Conservation (phyloP, 345 rosid species). For the Camelina neglecta region DNA sequence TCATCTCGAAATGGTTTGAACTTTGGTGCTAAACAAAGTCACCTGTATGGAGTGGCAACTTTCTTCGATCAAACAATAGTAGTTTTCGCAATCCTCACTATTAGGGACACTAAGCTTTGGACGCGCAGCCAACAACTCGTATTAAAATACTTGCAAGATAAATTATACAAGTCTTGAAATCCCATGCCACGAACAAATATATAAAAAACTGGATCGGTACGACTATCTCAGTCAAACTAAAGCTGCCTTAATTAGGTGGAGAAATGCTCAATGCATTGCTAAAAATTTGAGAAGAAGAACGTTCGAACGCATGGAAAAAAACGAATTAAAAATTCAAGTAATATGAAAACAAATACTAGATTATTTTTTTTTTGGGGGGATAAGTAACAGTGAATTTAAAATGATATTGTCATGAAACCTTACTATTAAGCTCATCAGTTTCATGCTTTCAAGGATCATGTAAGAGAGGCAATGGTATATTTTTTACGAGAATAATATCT, state of each 20-base stretch:
- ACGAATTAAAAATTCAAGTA: neutral
- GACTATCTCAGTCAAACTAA: constrained; percentile 44
- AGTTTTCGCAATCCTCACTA: constrained; percentile 49
- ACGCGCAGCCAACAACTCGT: constrained; percentile 29
- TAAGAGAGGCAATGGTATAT: neutral
- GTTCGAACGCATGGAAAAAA: neutral
- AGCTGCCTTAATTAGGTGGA: constrained; percentile 69
- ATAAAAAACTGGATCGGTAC: no score
- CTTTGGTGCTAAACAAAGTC: constrained; percentile 63
- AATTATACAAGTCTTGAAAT: no score
- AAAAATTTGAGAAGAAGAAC: neutral
- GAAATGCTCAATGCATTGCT: neutral
- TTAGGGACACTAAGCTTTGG: constrained; percentile 73
- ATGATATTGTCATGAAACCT: neutral
- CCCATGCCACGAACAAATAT: no score
- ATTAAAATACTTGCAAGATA: no score
- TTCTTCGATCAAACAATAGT: constrained; percentile 4
- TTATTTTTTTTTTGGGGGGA: neutral
- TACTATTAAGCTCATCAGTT: neutral
- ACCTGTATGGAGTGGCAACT: constrained; percentile 47
- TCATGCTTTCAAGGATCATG: neutral
- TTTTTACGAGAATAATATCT: neutral
- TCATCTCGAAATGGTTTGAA: constrained; percentile 30
- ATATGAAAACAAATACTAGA: neutral
- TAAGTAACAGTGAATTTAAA: neutral